phyloP scores from a whole-genome alignment of 495 filamentous ascomycete species.

The Pseudevernia furfuracea region DNA sequence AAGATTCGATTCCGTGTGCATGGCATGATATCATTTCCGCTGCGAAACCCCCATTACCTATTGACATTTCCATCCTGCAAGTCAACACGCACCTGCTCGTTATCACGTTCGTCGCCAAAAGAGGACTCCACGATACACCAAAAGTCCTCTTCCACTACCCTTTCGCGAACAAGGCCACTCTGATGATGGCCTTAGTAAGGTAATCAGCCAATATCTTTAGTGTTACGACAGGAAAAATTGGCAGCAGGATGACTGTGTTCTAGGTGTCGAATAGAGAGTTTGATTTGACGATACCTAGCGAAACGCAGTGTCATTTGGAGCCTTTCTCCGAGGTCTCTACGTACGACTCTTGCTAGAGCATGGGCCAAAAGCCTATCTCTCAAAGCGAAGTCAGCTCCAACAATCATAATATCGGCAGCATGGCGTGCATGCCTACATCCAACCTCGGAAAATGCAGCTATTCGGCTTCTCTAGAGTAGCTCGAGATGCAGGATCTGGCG shows the following conservation, averaged over 20 bases:
- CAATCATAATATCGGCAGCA: neutral
- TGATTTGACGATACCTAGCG: neutral
- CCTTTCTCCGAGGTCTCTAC: neutral
- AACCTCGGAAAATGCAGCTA: neutral
- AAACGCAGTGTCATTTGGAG: neutral
- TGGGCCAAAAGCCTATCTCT: no score
- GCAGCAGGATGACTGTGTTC: neutral
- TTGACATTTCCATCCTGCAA: neutral
- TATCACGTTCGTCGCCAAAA: neutral
- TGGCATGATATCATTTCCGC: neutral
- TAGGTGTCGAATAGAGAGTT: neutral
- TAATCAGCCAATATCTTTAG: no score
- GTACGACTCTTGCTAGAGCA: neutral
- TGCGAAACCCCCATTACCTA: no score
- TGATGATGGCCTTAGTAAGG: no score
- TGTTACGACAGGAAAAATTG: no score
- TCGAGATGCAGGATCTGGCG: neutral
- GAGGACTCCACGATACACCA: neutral
- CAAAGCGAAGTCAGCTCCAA: no score
- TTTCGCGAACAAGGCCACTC: no score
- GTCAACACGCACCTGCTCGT: neutral
- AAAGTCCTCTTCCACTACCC: neutral
- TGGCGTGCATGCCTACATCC: neutral
- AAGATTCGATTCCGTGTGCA: neutral
- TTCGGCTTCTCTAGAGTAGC: neutral